Base-by-base conservation (phyloP, 108 stramenopile species). In the Stephanodiscus minutulus region DNA sequence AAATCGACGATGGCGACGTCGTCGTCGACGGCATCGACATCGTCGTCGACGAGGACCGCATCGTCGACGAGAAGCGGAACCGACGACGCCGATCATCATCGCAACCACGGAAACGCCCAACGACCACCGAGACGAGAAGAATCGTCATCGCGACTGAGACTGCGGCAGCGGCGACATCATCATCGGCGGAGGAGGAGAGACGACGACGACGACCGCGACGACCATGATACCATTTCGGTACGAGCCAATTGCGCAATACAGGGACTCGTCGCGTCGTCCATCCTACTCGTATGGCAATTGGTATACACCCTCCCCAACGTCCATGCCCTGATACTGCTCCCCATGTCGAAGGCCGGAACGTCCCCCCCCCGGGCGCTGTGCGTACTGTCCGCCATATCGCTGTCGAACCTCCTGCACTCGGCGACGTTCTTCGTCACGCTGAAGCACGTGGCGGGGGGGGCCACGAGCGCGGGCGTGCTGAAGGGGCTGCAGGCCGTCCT, bases 401-500 rank as follows among this genome's bases (percentile, higher is more conserved):
- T 80, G 21, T 50, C 85, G 27, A 94, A 90, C 68, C 58, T 88
- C 7, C 69, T 94, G 22, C 92, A 94, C 61, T 73, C 87, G 18
- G 52, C 80, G 3, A 79, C 86, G 12, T 91, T 88, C 65, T 94
- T 70, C 55, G 64, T 79, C 18, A 94, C 90, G 7, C 58, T 94
- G 65, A 75, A 77, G 29, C 71, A 91, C 54, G 88, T 87, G 50
- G 84, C 87, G 6, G 87, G 88, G 44, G 93, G 93, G 12, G 86
- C 89, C 0, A 89, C 88, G 12, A 79, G 65, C 65, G 93, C 93
- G 0, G 93, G 93, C 15, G 89, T 94, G 0, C 66, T 94, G 74
- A 91, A 94, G 81, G 93, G 93, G 22, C 60, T 91, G 35, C 90
- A 94, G 56, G 93, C 93, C 18, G 90, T 90, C 1, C 69, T 94